A percentile compares a stretch with the other conserved stretches of the same genome.
phyloP scores from a whole-genome alignment of 768 basidiomycete species.

The Hortiboletus campestris region DNA sequence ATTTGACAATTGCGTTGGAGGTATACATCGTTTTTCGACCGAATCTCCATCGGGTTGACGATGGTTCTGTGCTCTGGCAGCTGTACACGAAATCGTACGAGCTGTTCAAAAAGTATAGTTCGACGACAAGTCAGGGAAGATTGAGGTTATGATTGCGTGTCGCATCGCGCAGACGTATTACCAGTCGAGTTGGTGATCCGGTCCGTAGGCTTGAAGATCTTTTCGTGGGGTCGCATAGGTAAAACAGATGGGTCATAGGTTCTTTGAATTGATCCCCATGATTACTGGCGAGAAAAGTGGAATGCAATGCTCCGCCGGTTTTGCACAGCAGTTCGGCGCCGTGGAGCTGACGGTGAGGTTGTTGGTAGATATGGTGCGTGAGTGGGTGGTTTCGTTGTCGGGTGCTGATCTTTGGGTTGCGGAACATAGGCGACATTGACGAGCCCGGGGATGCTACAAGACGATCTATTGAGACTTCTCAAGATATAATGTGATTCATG shows the following conservation, averaged over 20 bases:
- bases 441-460: conserved; percentile 54
- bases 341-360: conserved; percentile 73
- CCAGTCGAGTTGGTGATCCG: conserved; percentile 81
- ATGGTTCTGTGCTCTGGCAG: conserved; percentile 36
- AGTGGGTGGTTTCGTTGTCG: not conserved
- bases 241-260: conserved; percentile 43
- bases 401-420: not conserved
- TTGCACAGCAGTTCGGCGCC: conserved; percentile 76
- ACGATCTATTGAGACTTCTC: conserved; percentile 69
- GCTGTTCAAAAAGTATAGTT: conserved; percentile 76
- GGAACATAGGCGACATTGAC: conserved; percentile 42
- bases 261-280: conserved; percentile 89
- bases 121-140: conserved; percentile 59
- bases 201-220: conserved; percentile 40
- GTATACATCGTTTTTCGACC: conserved; percentile 35
- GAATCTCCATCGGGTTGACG: not conserved
- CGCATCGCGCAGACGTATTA: conserved; percentile 88
- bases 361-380: conserved; percentile 67
- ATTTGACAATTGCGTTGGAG: conserved; percentile 79
- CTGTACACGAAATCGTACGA: conserved; percentile 95
- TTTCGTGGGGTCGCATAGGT: not conserved
- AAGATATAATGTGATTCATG: conserved; percentile 44
- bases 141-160: conserved; percentile 85
- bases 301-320: conserved; percentile 65
- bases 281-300: conserved; percentile 88